Base-by-base conservation (phyloP, 2,329 filamentous ascomycete species). In the Hypoxylon sp. region DNA sequence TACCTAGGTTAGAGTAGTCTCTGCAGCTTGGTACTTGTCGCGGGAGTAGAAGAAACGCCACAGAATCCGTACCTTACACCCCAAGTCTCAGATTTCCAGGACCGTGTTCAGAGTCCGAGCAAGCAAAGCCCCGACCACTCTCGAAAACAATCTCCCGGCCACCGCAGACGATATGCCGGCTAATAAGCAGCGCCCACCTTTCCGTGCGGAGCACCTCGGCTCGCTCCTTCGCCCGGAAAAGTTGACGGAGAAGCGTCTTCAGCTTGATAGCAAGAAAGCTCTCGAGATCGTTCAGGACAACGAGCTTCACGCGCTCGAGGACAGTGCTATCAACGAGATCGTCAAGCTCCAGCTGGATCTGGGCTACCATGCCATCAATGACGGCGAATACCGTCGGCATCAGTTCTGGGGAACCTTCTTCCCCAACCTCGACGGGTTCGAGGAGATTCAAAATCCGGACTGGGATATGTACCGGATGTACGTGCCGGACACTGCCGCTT, bases 161-260 rank as follows among this genome's bases (percentile, higher is more conserved):
- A 37, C 20, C 35, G 38, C 18, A n/a, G 42, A 17, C 54, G 56
- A 38, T 27, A 73, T 72, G 71, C 51, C 59, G 15, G 42, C 45
- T 37, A 71, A 69, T 54, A 73, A 72, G 65, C 71, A 69, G 60
- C 60, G 64, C n/a, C 78, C 78, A 3, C 89, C 89, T 40, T 91
- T 90, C 79, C 83, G 89, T 64, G 89, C 89, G 45, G 89, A 92
- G 79, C 89, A 92, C 70, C 79, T 91, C 64, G 89, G 89, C 65
- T 91, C 88, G 4, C 79, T 92, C 26, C 83, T 91, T 42, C 86
- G 89, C 9, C 88, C 89, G 4, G 76, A 87, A 63, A 78, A 83
- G 57, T 78, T 91, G 49, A 78, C 87, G 20, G 80, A 86, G 51
- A 84, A 83, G 63, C 86, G 89, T 64, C 79, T 85, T 58, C 66